Evolutionary conservation across 2,329 filamentous ascomycete genomes (phyloP), one percentile per base, ranked within the genome.

Genomic region (Alternaria metachromatica): DNA sequence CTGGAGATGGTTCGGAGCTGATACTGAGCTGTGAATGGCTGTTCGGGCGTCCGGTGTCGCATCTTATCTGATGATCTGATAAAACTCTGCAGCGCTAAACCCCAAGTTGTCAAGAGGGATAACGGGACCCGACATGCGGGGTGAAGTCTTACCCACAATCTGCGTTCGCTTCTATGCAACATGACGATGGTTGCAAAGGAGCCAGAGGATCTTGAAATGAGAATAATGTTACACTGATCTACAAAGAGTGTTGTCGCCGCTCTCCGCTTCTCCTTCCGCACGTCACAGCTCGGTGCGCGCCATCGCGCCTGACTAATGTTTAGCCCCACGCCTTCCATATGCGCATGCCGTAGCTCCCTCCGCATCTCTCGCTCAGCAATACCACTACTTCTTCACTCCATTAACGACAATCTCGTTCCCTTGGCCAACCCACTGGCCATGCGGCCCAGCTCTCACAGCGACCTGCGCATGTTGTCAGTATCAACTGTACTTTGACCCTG

Each of bases 11-110:
- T 58, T 62, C 59, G 59, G 59, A 23, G 6, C 9, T 44, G n/a
- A 1, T 1, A 5, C 12, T n/a, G 25, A 5, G 21, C 6, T 44
- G 15, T 70, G 54, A 67, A 18, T 67, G 53, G 65, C 41, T 20
- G 5, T 0, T 23, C 8, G 4, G 21, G 12, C 3, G 10, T 48
- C 62, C 64, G 68, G 63, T 55, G n/a, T 65, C 60, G 68, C 63
- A 50, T 62, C 55, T 65, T 65, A 67, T 68, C 64, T 60, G 66
- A 68, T 68, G 66, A 65, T 68, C 58, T 55, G 63, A 70, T 68
- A 66, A 66, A 55, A 61, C 9, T 13, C 41, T 37, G 15, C 11
- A 13, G n/a, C 46, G 20, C 48, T 59, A 59, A 23, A 5, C 7
- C 41, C 23, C 2, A 3, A 57, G 6, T 2, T 15, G 7, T 4